A percentile compares a stretch with the other conserved stretches of the same genome.
Conservation (phyloP, 768 basidiomycete genomes). For the Leccinum incarnatum region DNA sequence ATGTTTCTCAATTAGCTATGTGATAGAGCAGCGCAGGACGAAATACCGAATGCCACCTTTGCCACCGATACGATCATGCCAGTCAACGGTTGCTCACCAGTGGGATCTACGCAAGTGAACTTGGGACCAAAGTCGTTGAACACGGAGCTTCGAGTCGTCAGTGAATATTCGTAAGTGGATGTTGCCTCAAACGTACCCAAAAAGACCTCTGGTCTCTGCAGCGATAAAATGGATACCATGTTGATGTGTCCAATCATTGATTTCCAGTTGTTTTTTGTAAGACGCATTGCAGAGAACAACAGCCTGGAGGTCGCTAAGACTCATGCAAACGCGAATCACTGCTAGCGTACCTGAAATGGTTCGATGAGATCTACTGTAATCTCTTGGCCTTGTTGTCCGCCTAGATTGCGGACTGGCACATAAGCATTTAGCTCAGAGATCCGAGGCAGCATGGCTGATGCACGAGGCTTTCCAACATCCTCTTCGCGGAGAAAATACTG, state of each 20-base stretch:
- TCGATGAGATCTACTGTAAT: slow-evolving; percentile 79
- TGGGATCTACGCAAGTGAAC: slow-evolving; percentile 96
- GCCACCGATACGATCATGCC: slow-evolving; percentile 97
- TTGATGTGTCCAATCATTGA: slow-evolving; percentile 91
- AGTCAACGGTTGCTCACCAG: slow-evolving; percentile 89
- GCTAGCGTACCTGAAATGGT: slow-evolving; percentile 76
- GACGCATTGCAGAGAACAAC: slow-evolving; percentile 84
- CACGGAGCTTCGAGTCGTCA: slow-evolving; percentile 55
- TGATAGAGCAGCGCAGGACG: not conserved
- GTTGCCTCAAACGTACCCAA: slow-evolving; percentile 60
- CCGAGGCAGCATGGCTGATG: slow-evolving; percentile 80
- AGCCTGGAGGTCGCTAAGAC: slow-evolving; percentile 47
- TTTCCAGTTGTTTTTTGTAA: slow-evolving; percentile 82
- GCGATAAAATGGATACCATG: slow-evolving; percentile 91
- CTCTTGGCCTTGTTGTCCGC: slow-evolving; percentile 70
- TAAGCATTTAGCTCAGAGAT: slow-evolving; percentile 94
- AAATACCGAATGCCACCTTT: slow-evolving; percentile 48
- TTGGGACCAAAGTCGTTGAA: slow-evolving; percentile 97
- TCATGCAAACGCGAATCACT: not conserved
- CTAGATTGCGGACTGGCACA: slow-evolving; percentile 89
- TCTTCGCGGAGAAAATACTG: slow-evolving; percentile 92
- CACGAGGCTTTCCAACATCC: slow-evolving; percentile 88
- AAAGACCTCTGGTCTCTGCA: slow-evolving; percentile 89
- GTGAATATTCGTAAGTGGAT: not conserved
- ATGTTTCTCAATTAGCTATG: not conserved